Percentiles rank a stretch among this genome's conserved stretches.
Evolutionary conservation across 441 rosid species (phyloP).

Genomic region (Adansonia rubrostipa): DNA sequence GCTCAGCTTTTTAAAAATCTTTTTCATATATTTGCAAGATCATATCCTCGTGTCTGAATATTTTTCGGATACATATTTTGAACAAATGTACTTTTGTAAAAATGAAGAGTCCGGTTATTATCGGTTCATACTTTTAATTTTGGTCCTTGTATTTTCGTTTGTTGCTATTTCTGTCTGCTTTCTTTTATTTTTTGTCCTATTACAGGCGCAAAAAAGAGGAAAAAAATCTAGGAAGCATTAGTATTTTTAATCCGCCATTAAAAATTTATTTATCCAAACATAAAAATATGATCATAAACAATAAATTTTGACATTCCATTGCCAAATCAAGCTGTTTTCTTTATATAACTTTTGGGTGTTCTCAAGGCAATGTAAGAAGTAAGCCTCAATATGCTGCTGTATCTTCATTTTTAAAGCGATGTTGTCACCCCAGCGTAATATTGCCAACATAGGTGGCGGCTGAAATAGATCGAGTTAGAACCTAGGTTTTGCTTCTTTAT

Average conservation of each 20-base stretch:
- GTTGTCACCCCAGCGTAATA: neutral
- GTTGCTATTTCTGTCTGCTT: neutral
- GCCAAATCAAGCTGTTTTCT: neutral
- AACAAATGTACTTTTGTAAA: too few relatives aligned
- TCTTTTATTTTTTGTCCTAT: neutral
- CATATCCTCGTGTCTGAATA: too few relatives aligned
- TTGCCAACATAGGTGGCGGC: neutral
- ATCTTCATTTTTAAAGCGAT: neutral
- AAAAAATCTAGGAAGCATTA: too few relatives aligned
- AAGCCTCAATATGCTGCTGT: too few relatives aligned
- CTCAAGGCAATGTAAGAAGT: conserved; percentile 1
- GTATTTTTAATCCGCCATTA: too few relatives aligned
- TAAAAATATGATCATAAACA: neutral
- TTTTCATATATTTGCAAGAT: too few relatives aligned
- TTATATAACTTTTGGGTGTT: neutral
- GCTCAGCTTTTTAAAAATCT: too few relatives aligned
- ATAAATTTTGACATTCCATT: neutral
- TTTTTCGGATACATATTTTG: too few relatives aligned
- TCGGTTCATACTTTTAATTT: neutral
- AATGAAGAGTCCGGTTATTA: too few relatives aligned
- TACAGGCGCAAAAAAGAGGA: too few relatives aligned
- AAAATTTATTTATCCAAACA: neutral
- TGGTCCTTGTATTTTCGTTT: conserved; percentile 13
- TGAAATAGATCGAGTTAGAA: neutral
- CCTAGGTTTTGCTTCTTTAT: neutral